Base-by-base conservation (phyloP, 2,329 filamentous ascomycete genomes). In the Pseudocercospora ulei region DNA sequence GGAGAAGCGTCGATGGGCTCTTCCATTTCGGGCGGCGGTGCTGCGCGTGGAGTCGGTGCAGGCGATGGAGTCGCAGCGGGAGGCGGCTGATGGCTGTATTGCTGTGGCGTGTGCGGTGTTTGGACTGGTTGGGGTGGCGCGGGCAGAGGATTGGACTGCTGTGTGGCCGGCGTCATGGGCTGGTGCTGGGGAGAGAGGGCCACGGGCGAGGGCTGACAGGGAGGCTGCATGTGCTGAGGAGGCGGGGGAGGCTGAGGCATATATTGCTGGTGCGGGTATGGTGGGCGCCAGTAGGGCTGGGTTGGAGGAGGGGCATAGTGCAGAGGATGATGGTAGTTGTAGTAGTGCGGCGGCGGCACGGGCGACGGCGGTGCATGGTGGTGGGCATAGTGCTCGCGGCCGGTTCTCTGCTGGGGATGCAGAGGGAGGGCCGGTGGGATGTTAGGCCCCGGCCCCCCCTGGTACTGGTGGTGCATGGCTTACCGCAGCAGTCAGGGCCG, bases 151-250 rank as follows among this genome's bases (percentile, higher is more conserved):
- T 53, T 56, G 38, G 60, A 52, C 43, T 60, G 49, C 42, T 60
- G 62, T 46, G 60, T 64, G 47, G 62, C 57, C 8, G 60, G 61
- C 16, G 60, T 56, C 55, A 74, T 70, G 62, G 70, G 70, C 65
- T 58, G 60, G 48, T 56, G 57, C 40, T 66, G 63, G 19, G 65
- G 67, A 28, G 64, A 66, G 11, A 68, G 65, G 14, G 68, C 63
- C 31, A 67, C 59, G 6, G 65, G 65, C 35, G 63, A 65, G 44
- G 55, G 52, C 37, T 54, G 55, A 45, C 61, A 61, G 41, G 53
- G 59, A 30, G 49, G 54, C 17, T 58, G 61, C 25, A 57, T 62
- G 12, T 39, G 47, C 25, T 43, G 46, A 6, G 46, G 49, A 12
- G 58, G n/a, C n/a, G n/a, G n/a, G n/a, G n/a, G n/a, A n/a, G n/a